phyloP scores from a whole-genome alignment of 768 basidiomycete genomes.

The Coprinopsis cinerea region DNA sequence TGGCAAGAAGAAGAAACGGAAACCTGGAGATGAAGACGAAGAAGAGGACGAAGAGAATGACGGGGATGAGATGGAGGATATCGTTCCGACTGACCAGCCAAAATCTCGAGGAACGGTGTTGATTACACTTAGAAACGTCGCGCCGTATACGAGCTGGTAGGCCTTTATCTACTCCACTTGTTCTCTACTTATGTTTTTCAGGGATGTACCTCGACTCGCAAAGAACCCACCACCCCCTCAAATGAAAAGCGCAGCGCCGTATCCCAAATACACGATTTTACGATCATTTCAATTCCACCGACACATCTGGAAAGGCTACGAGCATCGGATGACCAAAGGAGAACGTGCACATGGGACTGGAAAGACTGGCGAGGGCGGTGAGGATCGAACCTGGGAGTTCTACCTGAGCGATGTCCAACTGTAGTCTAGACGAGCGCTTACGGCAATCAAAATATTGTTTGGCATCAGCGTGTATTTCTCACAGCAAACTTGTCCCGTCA shows the following conservation, averaged over 20 bases:
- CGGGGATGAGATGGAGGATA: slow-evolving; percentile 16
- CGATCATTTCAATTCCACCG: slow-evolving; percentile 80
- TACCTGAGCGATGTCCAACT: slow-evolving; percentile 35
- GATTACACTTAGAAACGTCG: slow-evolving; percentile 79
- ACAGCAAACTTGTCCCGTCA: neutral
- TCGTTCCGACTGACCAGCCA: slow-evolving; percentile 10
- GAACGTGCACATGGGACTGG: slow-evolving; percentile 61
- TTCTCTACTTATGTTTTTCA: slow-evolving; percentile 20
- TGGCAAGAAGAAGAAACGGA: slow-evolving; percentile 40
- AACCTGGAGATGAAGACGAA: slow-evolving; percentile 42
- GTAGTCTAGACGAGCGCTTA: neutral
- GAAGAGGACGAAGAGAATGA: slow-evolving; percentile 26
- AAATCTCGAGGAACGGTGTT: slow-evolving; percentile 65
- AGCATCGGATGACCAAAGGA: slow-evolving; percentile 93
- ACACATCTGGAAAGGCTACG: slow-evolving; percentile 73
- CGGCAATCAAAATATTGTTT: slow-evolving; percentile 5
- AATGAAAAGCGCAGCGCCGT: slow-evolving; percentile 38
- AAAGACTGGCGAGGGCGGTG: slow-evolving; percentile 67
- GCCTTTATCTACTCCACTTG: slow-evolving; percentile 14
- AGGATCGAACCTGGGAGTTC: slow-evolving; percentile 89
- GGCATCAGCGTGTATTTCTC: slow-evolving; percentile 1
- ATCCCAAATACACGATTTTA: slow-evolving; percentile 63
- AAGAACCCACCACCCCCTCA: slow-evolving; percentile 61
- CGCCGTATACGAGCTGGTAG: slow-evolving; percentile 86
- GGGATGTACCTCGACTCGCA: slow-evolving; percentile 74